A percentile compares a stretch with the other conserved stretches of the same genome.
Conservation (phyloP, 805 yeast species). For the Helenozyma rhizophorensis region DNA sequence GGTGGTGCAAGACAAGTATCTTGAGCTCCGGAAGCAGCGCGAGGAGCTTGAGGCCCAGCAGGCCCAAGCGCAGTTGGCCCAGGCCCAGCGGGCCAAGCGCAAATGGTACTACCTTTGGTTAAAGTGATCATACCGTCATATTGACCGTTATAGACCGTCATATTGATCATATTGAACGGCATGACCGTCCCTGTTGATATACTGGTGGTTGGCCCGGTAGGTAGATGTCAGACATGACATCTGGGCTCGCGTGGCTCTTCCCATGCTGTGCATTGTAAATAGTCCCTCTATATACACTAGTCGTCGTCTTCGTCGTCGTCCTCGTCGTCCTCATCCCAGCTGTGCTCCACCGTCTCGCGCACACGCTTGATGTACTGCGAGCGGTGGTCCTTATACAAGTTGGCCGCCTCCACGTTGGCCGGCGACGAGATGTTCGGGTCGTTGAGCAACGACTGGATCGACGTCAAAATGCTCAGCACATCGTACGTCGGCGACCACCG, state of each 20-base stretch:
- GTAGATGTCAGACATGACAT: too few species aligned
- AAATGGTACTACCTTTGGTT: constrained; percentile 56
- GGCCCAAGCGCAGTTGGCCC: constrained; percentile 14
- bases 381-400: constrained; percentile 89
- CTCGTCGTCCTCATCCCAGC: constrained; percentile 81
- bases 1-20: constrained; percentile 35
- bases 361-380: constrained; percentile 89
- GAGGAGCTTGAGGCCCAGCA: constrained; percentile 13
- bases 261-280: too few species aligned
- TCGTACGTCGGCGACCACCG: constrained; percentile 99
- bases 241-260: too few species aligned
- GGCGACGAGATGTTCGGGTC: constrained; percentile 97
- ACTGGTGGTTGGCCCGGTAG: too few species aligned
- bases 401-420: constrained; percentile 97
- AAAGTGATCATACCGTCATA: too few species aligned
- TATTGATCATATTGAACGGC: too few species aligned
- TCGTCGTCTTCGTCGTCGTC: constrained; percentile 44
- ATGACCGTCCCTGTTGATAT: too few species aligned
- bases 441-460: constrained; percentile 85
- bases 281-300: too few species aligned
- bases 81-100: constrained; percentile 11
- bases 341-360: constrained; percentile 88
- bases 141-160: too few species aligned
- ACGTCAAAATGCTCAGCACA: constrained; percentile 90
- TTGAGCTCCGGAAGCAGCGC: constrained; percentile 23